Base-by-base conservation (phyloP, 495 filamentous ascomycete species). In the Talaromyces wortmannii region DNA sequence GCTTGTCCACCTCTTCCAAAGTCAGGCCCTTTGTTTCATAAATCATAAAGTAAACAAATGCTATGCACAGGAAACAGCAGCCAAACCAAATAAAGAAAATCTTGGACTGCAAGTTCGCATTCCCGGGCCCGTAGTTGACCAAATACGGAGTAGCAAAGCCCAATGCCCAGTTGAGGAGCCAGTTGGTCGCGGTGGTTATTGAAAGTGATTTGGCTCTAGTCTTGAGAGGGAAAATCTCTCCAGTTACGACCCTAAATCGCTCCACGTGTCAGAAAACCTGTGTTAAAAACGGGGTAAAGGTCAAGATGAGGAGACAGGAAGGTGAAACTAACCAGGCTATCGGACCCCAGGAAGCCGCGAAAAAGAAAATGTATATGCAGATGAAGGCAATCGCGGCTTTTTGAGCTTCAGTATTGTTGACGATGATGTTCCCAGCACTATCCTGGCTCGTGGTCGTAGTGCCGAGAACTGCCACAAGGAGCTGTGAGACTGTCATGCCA, bases 11-110 rank as follows among this genome's bases (percentile, higher is more conserved):
- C 68, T 92, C 80, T 66, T 94, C 89, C n/a, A 92, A 78, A 0
- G 82, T 83, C 12, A 89, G 77, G 12, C 89, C 89, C 78, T 92
- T 92, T 46, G 89, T 94, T 72, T 92, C 90, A 67, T 91, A 92
- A 66, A 95, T 86, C 69, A 87, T 79, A 52, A 69, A 65, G 64
- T 84, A 92, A 5, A 91, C 88, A 62, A 92, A 92, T 30, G 83
- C 63, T 53, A 83, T 83, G 59, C 84, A 87, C 59, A 91, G 59
- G 61, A 88, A 83, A 71, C 87, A 92, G 66, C 78, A 85, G 2
- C 76, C 81, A 58, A 83, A 84, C 87, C 89, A 92, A 61, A 87
- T 75, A 67, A 87, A 88, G 73, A 88, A 87, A 55, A 87, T 81
- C 60, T 83, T 85, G 55, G 76, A 76, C 53, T 79, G 73, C 1